These are phyloP conservation scores for Microsporum canis DNA, from an alignment of 2,329 filamentous ascomycete species.

Conservation along the genomic window DNA sequence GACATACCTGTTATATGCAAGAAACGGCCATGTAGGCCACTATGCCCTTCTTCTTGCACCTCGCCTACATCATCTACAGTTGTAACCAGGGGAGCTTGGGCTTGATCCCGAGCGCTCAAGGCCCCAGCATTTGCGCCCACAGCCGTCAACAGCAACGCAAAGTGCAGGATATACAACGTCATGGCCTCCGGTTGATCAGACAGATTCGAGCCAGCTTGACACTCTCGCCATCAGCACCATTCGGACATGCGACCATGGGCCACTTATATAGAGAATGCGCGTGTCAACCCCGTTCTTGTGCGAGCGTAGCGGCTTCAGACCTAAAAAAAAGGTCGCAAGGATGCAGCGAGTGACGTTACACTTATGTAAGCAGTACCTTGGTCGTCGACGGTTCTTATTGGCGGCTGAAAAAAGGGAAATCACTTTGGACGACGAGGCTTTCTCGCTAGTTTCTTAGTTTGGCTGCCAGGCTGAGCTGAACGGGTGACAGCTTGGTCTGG, in stretches of 20 bases:
- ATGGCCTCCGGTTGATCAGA: neutral
- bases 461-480: neutral
- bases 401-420: neutral
- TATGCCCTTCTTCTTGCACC: neutral
- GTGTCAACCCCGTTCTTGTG: neutral
- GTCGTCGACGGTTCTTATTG: too few relatives aligned
- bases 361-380: too few relatives aligned
- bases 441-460: neutral
- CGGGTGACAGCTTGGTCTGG: neutral
- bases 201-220: neutral
- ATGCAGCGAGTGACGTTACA: neutral
- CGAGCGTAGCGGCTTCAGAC: too few relatives aligned
- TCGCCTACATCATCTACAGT: neutral
- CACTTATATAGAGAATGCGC: neutral
- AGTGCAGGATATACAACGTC: neutral
- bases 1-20: slow-evolving; percentile 70
- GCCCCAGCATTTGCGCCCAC: neutral
- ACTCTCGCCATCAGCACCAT: slow-evolving; percentile 1
- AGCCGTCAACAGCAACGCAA: neutral
- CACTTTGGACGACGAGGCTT: neutral
- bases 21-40: slow-evolving; percentile 56
- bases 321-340: neutral
- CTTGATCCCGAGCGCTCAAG: neutral
- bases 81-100: slow-evolving; percentile 4
- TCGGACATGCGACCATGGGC: neutral